These are phyloP conservation scores for Monosporascus sp. DNA, from an alignment of 2,329 filamentous ascomycete genomes.

Conservation along the genomic window DNA sequence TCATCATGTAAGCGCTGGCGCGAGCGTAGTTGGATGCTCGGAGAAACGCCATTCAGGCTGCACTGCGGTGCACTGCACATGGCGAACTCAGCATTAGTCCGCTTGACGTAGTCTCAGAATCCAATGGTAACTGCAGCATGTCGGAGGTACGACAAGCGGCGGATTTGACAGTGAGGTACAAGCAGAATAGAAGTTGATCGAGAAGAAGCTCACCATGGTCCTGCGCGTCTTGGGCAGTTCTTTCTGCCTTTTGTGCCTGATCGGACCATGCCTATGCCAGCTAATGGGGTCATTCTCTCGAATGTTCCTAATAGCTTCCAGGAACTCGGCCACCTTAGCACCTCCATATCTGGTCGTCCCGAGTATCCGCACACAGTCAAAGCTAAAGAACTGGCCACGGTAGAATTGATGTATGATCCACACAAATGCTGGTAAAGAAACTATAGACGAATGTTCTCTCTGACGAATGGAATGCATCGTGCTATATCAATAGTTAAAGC, in stretches of 20 bases:
- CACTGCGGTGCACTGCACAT: slow-evolving; percentile 5
- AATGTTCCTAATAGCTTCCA: slow-evolving; percentile 22
- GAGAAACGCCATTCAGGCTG: slow-evolving; percentile 22
- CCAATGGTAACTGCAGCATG: no score
- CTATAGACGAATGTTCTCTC: no score
- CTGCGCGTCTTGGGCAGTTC: slow-evolving; percentile 19
- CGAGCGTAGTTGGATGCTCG: slow-evolving; percentile 25
- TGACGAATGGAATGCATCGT: no score
- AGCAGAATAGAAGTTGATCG: no score
- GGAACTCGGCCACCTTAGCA: slow-evolving; percentile 23
- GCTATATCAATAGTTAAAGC: no score
- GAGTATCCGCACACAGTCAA: slow-evolving; percentile 25
- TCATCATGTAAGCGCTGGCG: slow-evolving; percentile 9
- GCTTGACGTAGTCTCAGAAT: no score
- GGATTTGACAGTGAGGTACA: no score
- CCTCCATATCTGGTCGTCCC: slow-evolving; percentile 22
- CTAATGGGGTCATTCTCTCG: slow-evolving; percentile 22
- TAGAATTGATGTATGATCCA: slow-evolving; percentile 9
- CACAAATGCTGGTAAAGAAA: no score
- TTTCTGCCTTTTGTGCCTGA: slow-evolving; percentile 17
- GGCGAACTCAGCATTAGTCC: no score
- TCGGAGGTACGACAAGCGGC: no score
- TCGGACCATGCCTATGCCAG: slow-evolving; percentile 24
- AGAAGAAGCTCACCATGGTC: slow-evolving; percentile 1
- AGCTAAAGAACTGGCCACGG: slow-evolving; percentile 23